Conservation (phyloP, 2,329 filamentous ascomycete genomes). For the Neofusicoccum umdonicola region DNA sequence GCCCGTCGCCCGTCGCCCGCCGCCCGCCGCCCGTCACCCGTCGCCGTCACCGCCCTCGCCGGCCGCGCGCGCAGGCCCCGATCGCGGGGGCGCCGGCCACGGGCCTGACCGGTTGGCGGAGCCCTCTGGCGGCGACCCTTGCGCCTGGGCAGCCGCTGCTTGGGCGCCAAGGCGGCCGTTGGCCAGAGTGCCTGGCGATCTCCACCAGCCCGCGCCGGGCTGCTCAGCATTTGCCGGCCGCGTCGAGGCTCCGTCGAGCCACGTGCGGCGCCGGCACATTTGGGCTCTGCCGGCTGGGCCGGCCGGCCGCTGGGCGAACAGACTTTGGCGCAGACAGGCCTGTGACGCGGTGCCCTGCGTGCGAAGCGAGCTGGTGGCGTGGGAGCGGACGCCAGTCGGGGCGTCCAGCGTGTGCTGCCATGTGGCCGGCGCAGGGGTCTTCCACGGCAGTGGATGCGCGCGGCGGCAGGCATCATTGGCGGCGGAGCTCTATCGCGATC, state of each 20-base stretch:
- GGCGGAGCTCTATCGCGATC: conserved; percentile 6
- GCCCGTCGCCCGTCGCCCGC: too few species aligned
- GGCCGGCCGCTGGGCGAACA: conserved; percentile 2
- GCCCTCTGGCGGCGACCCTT: not conserved
- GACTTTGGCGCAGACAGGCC: not conserved
- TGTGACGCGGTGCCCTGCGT: conserved; percentile 6
- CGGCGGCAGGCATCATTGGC: conserved; percentile 8
- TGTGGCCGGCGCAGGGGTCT: conserved; percentile 14
- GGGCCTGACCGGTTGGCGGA: conserved; percentile 7
- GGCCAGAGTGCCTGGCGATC: conserved; percentile 16
- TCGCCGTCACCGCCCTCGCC: not conserved
- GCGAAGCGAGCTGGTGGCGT: conserved; percentile 5
- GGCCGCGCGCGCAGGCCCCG: not conserved
- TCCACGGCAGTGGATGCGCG: conserved; percentile 9
- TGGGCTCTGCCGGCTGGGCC: not conserved
- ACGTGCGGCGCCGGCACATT: conserved; percentile 11
- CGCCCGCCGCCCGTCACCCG: too few species aligned
- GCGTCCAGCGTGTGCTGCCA: conserved; percentile 8
- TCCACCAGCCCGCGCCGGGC: not conserved
- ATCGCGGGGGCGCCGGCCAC: not conserved
- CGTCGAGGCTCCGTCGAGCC: conserved; percentile 3
- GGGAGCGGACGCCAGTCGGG: conserved; percentile 1
- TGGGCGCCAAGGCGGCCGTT: not conserved
- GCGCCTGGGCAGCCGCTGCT: too few species aligned
- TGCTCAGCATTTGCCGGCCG: conserved; percentile 4